Evolutionary conservation across 2,329 filamentous ascomycete species (phyloP), one percentile per base, ranked within the genome.

Genomic region (Colletotrichum tamarilloi): DNA sequence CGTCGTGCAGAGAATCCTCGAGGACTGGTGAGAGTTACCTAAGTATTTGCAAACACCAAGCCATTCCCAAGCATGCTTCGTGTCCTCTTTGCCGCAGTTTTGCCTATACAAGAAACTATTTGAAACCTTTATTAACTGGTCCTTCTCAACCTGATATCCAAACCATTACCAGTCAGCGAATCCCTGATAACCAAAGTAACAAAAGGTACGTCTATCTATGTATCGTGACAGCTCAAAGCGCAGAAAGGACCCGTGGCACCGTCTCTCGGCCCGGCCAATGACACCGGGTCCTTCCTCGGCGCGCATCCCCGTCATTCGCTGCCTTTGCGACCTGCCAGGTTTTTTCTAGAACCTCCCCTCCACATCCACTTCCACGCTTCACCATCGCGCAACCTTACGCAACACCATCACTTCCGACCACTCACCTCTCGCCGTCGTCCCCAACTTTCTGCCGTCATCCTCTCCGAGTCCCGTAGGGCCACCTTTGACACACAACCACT

Each of bases 391-490:
- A 60, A 35, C 22, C 42, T 49, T 49, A 49, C 42, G 42, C 42
- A 49, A 49, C 22, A 49, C 22, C 52, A 60, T 46, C 14, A 46
- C 42, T 46, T 42, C 57, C 56, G 65, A 32, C 56, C 32, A 70
- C 67, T 56, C 53, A 67, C 62, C 52, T 67, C 55, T 22, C 46
- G 22, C 42, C 42, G 26, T 30, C 32, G 26, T 26, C 53, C 38
- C 38, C 52, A 6, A 64, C 62, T 42, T 32, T 72, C 70, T 73
- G 70, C 70, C 70, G 74, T 75, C 75, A 75, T 35, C 22, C 46
- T 32, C 28, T 53, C 60, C 52, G 42, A 28, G 42, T 75, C n/a
- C 53, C 62, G 58, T 53, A 65, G 69, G 73, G 70, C 62, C 75
- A 68, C 75, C 59, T 69, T 60, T 24, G 19, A 35, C 12, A 24